Base-by-base conservation (phyloP, 306 rosid species). In the Vigna nakashimae region DNA sequence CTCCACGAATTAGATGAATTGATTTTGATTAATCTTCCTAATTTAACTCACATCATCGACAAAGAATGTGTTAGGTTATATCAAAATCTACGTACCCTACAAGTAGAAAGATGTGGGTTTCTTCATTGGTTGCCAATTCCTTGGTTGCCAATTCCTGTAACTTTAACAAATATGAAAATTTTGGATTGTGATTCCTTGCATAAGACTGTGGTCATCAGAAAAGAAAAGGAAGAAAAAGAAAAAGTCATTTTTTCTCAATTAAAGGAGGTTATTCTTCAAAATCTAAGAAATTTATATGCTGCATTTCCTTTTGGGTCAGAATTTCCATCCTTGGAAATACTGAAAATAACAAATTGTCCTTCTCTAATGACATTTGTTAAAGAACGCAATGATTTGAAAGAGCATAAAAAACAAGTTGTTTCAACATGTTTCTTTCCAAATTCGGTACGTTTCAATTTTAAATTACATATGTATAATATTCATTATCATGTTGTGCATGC, bases 321-420 rank as follows among this genome's bases (percentile, higher is more conserved):
- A 53, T 53, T 72, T 73, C 77, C 56, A 20, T 73, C 68, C 7
- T 15, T 73, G 40, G 28, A 36, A 57, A 22, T 1, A 42, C 42
- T 56, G 43, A 3, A 12, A 34, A 15, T 72, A 40, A 0, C 5
- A 40, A 40, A 72, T 40, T 72, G 77, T 72, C 53, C 53, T 36
- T 36, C 66, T 6, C 6, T 72, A 2, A 38, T n/a, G 16, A 55
- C 36, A 11, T 55, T 72, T 38, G 24, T 56, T 32, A 11, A 30
- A 5, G 38, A 15, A 26, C 14, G 9, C 9, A 50, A 16, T 6
- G 9, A 50, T 9, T 0, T 1, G 8, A 50, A 50, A 50, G 20
- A 16, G 6, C 32, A 30, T 0, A 3, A 6, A 11, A 7, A 5
- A 10, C 9, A 30, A 40, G 3, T 2, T 40, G 0, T 9, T 6